phyloP scores from a whole-genome alignment of 106 monocot genomes.

The Amphibolis antarctica region DNA sequence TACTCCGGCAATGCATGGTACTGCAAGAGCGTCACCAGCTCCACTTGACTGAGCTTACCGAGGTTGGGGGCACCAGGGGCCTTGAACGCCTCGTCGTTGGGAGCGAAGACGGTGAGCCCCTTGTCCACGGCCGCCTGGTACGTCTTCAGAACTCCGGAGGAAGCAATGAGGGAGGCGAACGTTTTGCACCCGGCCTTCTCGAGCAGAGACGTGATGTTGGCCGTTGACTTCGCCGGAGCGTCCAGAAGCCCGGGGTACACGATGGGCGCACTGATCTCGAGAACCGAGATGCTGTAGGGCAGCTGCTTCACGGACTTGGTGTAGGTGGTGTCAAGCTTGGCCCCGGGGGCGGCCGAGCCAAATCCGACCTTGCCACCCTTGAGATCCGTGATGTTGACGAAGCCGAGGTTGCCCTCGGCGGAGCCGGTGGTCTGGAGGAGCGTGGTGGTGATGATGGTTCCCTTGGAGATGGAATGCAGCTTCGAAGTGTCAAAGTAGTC shows the following conservation, averaged over 20 bases:
- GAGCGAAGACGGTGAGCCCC: conserved; percentile 84
- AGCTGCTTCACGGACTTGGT: conserved; percentile 56
- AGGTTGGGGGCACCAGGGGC: conserved; percentile 57
- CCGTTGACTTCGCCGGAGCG: conserved; percentile 19
- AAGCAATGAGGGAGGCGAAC: conserved; percentile 51
- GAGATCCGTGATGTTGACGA: conserved; percentile 79
- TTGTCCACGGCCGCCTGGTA: conserved; percentile 60
- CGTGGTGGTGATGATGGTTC: conserved; percentile 46
- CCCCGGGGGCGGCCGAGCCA: conserved; percentile 35
- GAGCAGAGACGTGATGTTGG: conserved; percentile 67
- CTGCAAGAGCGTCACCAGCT: conserved; percentile 69
- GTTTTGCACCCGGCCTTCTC: conserved; percentile 85
- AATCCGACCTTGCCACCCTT: conserved; percentile 70
- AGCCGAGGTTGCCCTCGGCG: conserved; percentile 48
- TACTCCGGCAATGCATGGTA: conserved; percentile 83
- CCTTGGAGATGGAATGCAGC: conserved; percentile 12
- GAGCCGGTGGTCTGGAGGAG: conserved; percentile 84
- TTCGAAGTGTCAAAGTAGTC: conserved; percentile 17
- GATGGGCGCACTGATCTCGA: conserved; percentile 66
- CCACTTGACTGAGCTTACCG: conserved; percentile 45
- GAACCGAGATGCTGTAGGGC: conserved; percentile 76
- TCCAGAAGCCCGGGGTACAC: conserved; percentile 64
- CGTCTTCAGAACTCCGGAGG: conserved; percentile 67
- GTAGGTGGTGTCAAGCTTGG: conserved; percentile 45
- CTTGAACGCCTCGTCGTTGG: conserved; percentile 92